Conservation (phyloP, 768 basidiomycete genomes). For the Daedaleopsis nitida region DNA sequence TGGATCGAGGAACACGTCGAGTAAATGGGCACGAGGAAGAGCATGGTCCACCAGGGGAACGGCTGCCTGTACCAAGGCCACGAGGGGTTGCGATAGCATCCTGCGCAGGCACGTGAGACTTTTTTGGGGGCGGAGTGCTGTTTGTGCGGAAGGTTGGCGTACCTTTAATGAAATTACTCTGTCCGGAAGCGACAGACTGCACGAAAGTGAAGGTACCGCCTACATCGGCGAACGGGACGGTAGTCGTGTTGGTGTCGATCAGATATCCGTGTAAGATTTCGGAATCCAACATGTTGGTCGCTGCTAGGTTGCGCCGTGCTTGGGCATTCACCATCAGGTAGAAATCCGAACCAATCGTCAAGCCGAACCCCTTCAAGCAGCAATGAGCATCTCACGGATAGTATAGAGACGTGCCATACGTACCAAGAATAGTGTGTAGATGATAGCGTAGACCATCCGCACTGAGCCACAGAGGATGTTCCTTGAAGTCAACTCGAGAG, state of each 20-base stretch:
- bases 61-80: constrained; percentile 82
- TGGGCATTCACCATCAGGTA: constrained; percentile 69
- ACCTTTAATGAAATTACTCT: constrained; percentile 33
- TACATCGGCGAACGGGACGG: constrained; percentile 21
- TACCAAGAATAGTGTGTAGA: constrained; percentile 82
- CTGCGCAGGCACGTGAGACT: constrained; percentile 35
- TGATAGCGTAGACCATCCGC: constrained; percentile 82
- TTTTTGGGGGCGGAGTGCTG: neutral
- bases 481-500: constrained; percentile 78
- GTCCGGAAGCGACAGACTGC: constrained; percentile 16
- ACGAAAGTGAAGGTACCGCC: constrained; percentile 32
- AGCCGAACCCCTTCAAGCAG: constrained; percentile 67
- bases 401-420: constrained; percentile 11
- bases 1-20: constrained; percentile 72
- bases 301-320: constrained; percentile 43
- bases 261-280: constrained; percentile 55
- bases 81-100: constrained; percentile 70
- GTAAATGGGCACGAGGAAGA: constrained; percentile 76
- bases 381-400: neutral
- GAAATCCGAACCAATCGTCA: constrained; percentile 82
- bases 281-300: constrained; percentile 31
- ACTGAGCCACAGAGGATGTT: constrained; percentile 83
- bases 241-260: constrained; percentile 25
- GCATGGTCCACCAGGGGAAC: constrained; percentile 81
- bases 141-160: neutral